phyloP scores from a whole-genome alignment of 805 yeast genomes.

The Zygosaccharomyces siamensis region DNA sequence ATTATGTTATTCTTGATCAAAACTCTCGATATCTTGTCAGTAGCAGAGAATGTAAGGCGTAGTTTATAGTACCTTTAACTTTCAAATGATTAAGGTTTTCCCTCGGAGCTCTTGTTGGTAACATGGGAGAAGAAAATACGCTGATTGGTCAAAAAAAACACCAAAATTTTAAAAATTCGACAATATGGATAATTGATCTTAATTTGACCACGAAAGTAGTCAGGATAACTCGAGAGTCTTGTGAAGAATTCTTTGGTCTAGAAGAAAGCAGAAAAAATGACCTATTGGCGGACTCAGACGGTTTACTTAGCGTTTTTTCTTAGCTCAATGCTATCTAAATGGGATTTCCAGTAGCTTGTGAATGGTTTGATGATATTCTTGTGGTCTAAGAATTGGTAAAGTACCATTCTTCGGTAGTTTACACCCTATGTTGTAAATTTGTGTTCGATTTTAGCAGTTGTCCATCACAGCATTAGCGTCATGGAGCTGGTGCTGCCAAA shows the following conservation, averaged over 20 bases:
- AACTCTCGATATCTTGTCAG: background rate
- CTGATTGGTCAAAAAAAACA: constrained; percentile 3
- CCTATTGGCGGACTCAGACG: background rate
- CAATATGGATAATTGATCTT: background rate
- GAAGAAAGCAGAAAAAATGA: background rate
- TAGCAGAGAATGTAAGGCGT: background rate
- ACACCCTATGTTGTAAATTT: too few species aligned
- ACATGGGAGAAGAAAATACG: constrained; percentile 2
- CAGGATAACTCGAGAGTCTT: background rate
- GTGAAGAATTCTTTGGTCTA: background rate
- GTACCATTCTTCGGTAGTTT: too few species aligned
- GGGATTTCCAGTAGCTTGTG: background rate
- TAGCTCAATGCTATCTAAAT: background rate
- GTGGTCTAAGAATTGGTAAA: too few species aligned
- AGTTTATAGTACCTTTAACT: background rate
- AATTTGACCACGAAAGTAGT: too few species aligned
- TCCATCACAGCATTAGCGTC: too few species aligned
- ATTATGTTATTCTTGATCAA: background rate
- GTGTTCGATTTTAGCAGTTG: too few species aligned
- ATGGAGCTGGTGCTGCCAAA: too few species aligned
- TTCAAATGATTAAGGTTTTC: constrained; percentile 1
- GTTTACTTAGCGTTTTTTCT: background rate
- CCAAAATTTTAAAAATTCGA: background rate
- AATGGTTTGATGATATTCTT: too few species aligned
- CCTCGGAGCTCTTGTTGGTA: background rate